phyloP scores from a whole-genome alignment of 2,329 filamentous ascomycete genomes.

The Sclerotinia spermophila region DNA sequence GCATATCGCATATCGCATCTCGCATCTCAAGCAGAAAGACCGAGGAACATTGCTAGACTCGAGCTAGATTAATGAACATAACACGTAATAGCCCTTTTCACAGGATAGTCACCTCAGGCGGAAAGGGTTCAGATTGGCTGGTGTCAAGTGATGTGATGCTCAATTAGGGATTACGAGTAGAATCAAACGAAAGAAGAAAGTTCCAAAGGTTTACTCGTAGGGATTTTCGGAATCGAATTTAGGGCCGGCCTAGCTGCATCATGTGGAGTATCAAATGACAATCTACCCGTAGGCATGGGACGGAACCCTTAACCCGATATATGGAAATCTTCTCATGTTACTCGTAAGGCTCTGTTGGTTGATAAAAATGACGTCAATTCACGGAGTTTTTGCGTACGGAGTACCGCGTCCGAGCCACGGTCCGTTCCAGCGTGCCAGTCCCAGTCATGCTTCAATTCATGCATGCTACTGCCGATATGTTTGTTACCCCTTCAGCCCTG shows the following conservation, averaged over 20 bases:
- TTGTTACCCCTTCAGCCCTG: constrained; percentile 6
- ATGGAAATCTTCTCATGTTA: no score
- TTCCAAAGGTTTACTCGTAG: neutral
- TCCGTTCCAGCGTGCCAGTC: neutral
- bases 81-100: neutral
- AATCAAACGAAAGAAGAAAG: neutral
- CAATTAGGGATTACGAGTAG: neutral
- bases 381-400: neutral
- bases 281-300: neutral
- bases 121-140: neutral
- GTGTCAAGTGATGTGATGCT: constrained; percentile 3
- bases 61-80: neutral
- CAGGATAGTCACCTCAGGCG: neutral
- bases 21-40: neutral
- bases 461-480: no score
- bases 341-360: no score
- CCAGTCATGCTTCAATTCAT: no score
- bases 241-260: neutral
- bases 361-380: constrained; percentile 2
- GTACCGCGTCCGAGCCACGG: neutral
- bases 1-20: neutral
- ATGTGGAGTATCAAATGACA: constrained; percentile 1
- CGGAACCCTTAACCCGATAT: no score
- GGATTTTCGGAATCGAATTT: neutral
- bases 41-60: neutral